Evolutionary conservation across 768 basidiomycete species (phyloP), one percentile per base, ranked within the genome.

Genomic region (Leccinum obscurum): DNA sequence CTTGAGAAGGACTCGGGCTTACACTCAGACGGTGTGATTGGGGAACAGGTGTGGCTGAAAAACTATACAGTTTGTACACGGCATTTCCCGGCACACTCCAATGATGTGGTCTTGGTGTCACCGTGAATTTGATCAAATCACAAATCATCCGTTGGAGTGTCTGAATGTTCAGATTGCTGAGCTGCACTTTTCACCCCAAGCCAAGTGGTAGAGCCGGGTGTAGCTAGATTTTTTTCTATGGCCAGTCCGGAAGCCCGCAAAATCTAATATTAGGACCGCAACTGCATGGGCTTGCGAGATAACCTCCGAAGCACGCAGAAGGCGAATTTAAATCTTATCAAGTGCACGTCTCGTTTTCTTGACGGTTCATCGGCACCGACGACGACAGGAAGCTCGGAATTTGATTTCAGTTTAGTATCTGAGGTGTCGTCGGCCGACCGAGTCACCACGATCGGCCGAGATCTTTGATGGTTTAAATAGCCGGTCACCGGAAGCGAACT

Each of bases 51-150:
- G 72, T 74, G 73, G 73, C 73, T 74, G 74, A 74, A 62, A 41
- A 74, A 76, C 73, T 74, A 44, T 74, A 46, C 60, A 74, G 73
- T 65, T 69, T 37, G 9, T 1, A 3, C 5, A 22, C 69, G 73
- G 73, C 62, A 60, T 26, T 39, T 59, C 35, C 72, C 72, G 70
- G 26, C 26, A 26, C 26, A 26, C 26, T 26, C 24, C 24, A 26
- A 26, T 26, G 26, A 26, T 26, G 24, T 13, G 41, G 41, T 46
- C 30, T 1, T 8, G 30, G 8, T 30, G 30, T 30, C 30, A 30
- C 30, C 8, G 10, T 11, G 44, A 4, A 20, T 50, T 28, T 15
- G 49, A 28, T 50, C 20, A 28, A 50, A 22, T 14, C 6, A 22
- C 22, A 4, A 8, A 20, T 13, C 2, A 48, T 22, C 13, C 17